Evolutionary conservation across 441 rosid species (phyloP).

Genomic region (Sinapis alba): DNA sequence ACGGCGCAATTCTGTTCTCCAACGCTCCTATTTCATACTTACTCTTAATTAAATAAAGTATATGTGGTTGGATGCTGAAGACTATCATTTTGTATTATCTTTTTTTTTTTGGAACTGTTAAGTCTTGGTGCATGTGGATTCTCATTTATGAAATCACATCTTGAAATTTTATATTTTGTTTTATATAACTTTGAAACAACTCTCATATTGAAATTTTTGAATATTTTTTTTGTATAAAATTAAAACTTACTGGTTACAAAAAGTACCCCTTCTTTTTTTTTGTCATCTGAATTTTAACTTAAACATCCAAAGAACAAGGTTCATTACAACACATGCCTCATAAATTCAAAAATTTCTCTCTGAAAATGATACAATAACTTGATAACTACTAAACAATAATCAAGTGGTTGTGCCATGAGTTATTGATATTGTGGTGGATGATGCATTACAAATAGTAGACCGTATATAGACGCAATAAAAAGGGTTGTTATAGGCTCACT

Average conservation of each 20-base stretch:
- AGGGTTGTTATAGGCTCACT: conserved; percentile 28
- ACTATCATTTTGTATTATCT: not conserved
- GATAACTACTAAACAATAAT: not conserved
- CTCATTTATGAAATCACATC: not conserved
- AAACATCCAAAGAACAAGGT: no score
- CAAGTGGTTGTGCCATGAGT: not conserved
- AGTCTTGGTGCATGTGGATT: not conserved
- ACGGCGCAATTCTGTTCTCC: conserved; percentile 44
- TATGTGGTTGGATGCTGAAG: not conserved
- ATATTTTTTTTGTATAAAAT: not conserved
- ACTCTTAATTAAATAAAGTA: not conserved
- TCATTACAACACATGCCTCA: no score
- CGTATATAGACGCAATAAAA: conserved; percentile 6
- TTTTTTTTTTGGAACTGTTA: no score
- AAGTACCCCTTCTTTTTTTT: no score
- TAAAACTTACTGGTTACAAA: not conserved
- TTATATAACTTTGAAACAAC: not conserved
- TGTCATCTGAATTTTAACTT: no score
- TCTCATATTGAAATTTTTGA: not conserved
- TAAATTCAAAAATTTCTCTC: not conserved
- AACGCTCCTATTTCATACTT: conserved; percentile 7
- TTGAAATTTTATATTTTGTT: not conserved
- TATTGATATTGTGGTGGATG: conserved; percentile 8
- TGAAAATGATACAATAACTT: not conserved
- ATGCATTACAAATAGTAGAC: conserved; percentile 24